These are phyloP conservation scores for Rhodosorus marinus DNA, from an alignment of 23 red algal genomes.

Conservation along the genomic window DNA sequence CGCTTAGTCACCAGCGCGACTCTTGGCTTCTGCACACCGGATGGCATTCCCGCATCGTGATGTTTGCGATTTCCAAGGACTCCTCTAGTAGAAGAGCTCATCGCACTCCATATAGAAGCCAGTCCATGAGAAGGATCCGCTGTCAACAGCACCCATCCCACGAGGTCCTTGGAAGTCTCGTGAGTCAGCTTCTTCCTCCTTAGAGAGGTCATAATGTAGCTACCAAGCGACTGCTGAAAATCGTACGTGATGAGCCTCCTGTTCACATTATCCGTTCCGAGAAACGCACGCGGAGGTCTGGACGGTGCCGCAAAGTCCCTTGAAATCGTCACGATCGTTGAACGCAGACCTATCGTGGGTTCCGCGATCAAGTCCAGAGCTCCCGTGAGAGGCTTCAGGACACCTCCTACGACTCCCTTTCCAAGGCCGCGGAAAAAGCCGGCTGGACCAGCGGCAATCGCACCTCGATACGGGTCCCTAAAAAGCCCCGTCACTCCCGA, in stretches of 20 bases:
- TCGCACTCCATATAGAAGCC: conserved; percentile 23
- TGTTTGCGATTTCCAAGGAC: conserved; percentile 13
- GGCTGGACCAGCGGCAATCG: conserved; percentile 38
- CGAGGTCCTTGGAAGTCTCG: conserved; percentile 4
- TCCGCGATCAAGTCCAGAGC: conserved; percentile 82
- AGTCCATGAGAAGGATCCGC: conserved; percentile 4
- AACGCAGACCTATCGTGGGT: conserved; percentile 55
- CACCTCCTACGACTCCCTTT: conserved; percentile 51
- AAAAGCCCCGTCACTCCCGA: conserved; percentile 74
- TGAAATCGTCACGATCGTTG: conserved; percentile 6
- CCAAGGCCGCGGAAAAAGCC: conserved; percentile 61
- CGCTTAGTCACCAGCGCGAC: conserved; percentile 18
- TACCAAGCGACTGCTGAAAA: conserved; percentile 11
- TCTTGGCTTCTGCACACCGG: conserved; percentile 1
- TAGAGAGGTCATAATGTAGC: conserved; percentile 20
- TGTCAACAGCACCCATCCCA: conserved; percentile 52
- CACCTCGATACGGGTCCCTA: conserved; percentile 57
- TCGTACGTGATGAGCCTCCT: conserved; percentile 17
- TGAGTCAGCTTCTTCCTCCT: background rate
- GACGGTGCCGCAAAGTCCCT: conserved; percentile 1
- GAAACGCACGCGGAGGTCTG: conserved; percentile 32
- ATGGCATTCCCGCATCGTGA: background rate
- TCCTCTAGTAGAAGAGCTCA: conserved; percentile 13
- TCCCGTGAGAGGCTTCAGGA: conserved; percentile 65
- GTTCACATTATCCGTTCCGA: conserved; percentile 14